These are phyloP conservation scores for Poa pratensis DNA, from an alignment of 176 grass and related monocot species.

Conservation along the genomic window DNA sequence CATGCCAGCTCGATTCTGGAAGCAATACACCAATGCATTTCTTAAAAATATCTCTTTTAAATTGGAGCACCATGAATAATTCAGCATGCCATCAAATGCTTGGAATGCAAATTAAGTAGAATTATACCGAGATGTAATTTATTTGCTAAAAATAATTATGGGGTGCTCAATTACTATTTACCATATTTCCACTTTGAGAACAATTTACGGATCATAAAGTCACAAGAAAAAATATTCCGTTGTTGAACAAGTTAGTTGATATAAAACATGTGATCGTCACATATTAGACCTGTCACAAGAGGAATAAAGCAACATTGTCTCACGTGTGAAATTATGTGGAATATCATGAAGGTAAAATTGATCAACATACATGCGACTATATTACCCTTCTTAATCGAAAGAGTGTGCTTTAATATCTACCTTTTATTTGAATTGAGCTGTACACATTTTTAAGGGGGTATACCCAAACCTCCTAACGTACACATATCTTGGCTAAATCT, in stretches of 20 bases:
- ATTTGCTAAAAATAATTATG: background rate
- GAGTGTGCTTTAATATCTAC: background rate
- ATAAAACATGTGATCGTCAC: background rate
- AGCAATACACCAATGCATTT: background rate
- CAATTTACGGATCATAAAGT: background rate
- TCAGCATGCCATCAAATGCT: background rate
- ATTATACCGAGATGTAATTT: background rate
- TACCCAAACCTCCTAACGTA: background rate
- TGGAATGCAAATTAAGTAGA: background rate
- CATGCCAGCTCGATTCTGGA: background rate
- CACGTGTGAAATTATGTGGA: background rate
- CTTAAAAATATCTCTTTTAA: background rate
- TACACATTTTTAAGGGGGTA: background rate
- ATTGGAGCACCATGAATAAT: background rate
- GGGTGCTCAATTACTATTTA: background rate
- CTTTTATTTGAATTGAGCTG: background rate
- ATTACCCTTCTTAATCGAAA: background rate
- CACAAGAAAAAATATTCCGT: background rate
- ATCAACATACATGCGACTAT: background rate
- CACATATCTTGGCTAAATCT: background rate
- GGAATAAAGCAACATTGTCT: background rate
- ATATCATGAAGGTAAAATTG: background rate
- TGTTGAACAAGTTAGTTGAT: background rate
- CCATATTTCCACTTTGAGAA: background rate
- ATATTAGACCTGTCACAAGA: background rate